These are phyloP conservation scores for Pythium utonaiense DNA, from an alignment of 352 stramenopile species.

Conservation along the genomic window DNA sequence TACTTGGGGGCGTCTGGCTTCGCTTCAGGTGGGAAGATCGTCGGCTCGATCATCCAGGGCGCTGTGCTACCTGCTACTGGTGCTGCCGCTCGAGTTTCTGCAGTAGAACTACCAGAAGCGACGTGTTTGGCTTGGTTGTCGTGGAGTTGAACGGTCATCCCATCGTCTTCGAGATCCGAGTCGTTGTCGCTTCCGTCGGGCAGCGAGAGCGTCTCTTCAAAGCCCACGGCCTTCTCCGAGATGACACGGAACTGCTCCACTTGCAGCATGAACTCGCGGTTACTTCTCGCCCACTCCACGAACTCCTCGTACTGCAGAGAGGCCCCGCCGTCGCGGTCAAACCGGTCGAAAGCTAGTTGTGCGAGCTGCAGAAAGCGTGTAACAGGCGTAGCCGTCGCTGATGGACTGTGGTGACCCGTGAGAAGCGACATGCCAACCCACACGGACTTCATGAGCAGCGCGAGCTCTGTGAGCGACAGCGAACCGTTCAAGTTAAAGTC, in stretches of 20 bases:
- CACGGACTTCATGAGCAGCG: conserved; percentile 79
- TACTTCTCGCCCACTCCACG: conserved; percentile 77
- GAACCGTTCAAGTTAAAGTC: conserved; percentile 81
- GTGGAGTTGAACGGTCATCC: neutral
- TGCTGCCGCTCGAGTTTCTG: conserved; percentile 12
- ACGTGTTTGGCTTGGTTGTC: neutral
- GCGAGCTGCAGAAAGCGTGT: conserved; percentile 41
- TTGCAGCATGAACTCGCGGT: conserved; percentile 83
- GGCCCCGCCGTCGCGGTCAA: conserved; percentile 38
- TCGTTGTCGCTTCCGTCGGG: conserved; percentile 68
- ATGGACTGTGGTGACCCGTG: conserved; percentile 32
- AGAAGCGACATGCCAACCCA: conserved; percentile 66
- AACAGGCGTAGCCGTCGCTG: neutral
- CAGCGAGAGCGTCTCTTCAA: conserved; percentile 59
- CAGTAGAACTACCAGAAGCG: neutral
- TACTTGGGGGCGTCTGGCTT: neutral
- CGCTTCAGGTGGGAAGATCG: neutral
- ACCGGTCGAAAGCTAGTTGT: conserved; percentile 51
- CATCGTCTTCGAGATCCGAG: conserved; percentile 68
- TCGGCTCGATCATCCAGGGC: conserved; percentile 55
- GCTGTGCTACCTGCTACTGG: conserved; percentile 9
- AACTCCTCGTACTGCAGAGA: conserved; percentile 75
- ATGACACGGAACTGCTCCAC: conserved; percentile 76
- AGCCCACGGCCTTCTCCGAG: conserved; percentile 59
- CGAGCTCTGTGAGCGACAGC: conserved; percentile 66